Evolutionary conservation across 331 rosid genomes (phyloP), one percentile per base, ranked within the genome.

Genomic region (Prunus yedoensis): DNA sequence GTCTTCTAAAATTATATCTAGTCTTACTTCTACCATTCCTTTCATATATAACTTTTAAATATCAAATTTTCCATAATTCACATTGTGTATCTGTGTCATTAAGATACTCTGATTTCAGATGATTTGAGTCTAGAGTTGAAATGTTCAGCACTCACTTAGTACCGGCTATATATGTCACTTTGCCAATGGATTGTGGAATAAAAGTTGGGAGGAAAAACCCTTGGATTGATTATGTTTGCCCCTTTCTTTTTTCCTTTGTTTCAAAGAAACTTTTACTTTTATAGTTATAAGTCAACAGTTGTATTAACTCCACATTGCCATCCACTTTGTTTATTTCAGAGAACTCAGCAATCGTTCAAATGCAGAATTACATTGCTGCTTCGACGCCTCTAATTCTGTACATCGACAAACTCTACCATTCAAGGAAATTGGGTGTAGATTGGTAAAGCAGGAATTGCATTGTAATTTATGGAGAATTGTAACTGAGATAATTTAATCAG

Each of bases 351-450:
- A 86, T 68, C 85, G 81, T 56, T 70, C 88, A 86, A 63, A 94
- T 94, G 99, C 93, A 92, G 82, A 81, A 72, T 71, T 94, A 85
- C 66, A 84, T 84, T 15, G 59, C 81, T 18, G 82, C 99, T 27
- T 87, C 93, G 1, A 83, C 85, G 54, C 82, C 93, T 49, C 73
- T 94, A 61, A 89, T 84, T 82, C 79, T 68, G 62, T 90, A 94
- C 84, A 59, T 94, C 15, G 99, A 94, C 79, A 79, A 86, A 76
- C 97, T 91, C 79, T 90, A 83, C 85, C 79, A 76, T 70, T 82
- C 98, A 60, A 87, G 92, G 83, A 87, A 86, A 53, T 80, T 94
- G 92, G 98, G 97, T 64, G 59, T 83, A 73, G 97, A 91, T 85
- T 94, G 98, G 98, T 94, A 85, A 85, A 79, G 25, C 66, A 56